Evolutionary conservation across 768 basidiomycete genomes (phyloP).

Genomic region (Leccinellum luteum): DNA sequence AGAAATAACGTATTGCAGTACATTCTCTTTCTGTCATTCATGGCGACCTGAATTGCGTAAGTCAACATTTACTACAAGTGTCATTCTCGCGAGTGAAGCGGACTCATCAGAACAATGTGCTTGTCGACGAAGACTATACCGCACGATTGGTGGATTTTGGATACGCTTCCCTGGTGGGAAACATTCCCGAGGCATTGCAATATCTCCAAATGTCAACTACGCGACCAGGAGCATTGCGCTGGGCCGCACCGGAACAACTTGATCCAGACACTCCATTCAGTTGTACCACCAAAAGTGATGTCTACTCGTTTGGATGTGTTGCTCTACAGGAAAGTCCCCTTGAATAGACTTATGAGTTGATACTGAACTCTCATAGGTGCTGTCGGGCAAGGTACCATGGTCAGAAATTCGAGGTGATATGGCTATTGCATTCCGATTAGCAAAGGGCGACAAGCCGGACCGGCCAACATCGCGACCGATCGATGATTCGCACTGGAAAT

Average conservation of each 20-base stretch:
- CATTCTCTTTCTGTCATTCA: not conserved
- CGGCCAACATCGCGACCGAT: no score
- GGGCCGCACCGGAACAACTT: not conserved
- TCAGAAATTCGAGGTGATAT: not conserved
- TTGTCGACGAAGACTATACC: conserved; percentile 20
- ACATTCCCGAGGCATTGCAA: not conserved
- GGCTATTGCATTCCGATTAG: not conserved
- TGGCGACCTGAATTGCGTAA: not conserved
- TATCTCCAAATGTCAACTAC: not conserved
- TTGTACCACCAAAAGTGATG: not conserved
- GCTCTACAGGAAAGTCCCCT: not conserved
- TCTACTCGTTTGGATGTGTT: not conserved
- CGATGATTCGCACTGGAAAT: no score
- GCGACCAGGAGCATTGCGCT: not conserved
- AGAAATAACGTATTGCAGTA: not conserved
- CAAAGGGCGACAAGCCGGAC: no score
- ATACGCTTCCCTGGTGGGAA: not conserved
- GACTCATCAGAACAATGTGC: conserved; percentile 16
- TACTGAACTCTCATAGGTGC: not conserved
- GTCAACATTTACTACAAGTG: not conserved
- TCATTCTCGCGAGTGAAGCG: not conserved
- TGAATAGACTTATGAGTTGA: not conserved
- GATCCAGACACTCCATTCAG: not conserved
- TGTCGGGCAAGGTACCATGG: not conserved
- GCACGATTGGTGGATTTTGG: conserved; percentile 41